phyloP scores from a whole-genome alignment of 441 rosid genomes.

The Capsella rubella region DNA sequence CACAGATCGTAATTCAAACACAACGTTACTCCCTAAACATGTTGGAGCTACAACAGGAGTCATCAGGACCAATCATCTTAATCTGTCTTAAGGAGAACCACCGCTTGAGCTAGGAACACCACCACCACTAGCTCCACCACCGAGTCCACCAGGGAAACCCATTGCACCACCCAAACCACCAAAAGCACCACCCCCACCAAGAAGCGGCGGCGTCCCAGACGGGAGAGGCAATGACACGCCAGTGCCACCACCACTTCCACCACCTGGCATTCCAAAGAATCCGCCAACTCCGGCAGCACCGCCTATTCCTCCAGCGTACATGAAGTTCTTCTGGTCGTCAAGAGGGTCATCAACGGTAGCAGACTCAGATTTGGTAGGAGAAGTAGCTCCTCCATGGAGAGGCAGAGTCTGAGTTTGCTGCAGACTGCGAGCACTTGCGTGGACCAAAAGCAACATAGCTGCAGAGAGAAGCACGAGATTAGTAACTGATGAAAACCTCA shows the following conservation, averaged over 20 bases:
- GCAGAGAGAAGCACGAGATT: conserved; percentile 27
- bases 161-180: conserved; percentile 43
- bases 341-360: conserved; percentile 12
- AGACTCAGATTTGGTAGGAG: conserved; percentile 39
- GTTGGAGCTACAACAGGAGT: conserved; percentile 1
- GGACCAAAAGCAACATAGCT: conserved; percentile 29
- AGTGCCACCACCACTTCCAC: conserved; percentile 29
- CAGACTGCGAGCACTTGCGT: conserved; percentile 43
- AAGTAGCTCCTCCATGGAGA: conserved; percentile 12
- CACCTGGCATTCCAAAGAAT: conserved; percentile 42
- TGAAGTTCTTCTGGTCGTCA: conserved; percentile 38
- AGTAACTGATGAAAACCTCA: conserved; percentile 19
- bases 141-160: conserved; percentile 23
- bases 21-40: background rate
- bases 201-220: conserved; percentile 39
- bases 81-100: conserved; percentile 36
- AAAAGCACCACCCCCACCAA: conserved; percentile 37
- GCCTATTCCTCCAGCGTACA: conserved; percentile 16
- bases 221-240: conserved; percentile 41
- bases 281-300: conserved; percentile 42
- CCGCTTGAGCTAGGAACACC: conserved; percentile 31
- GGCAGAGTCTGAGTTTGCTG: conserved; percentile 33
- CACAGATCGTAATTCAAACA: conserved; percentile 12
- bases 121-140: conserved; percentile 29
- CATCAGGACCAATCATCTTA: conserved; percentile 1